Evolutionary conservation across 2,329 filamentous ascomycete species (phyloP).

Genomic region (Ilyonectria destructans): DNA sequence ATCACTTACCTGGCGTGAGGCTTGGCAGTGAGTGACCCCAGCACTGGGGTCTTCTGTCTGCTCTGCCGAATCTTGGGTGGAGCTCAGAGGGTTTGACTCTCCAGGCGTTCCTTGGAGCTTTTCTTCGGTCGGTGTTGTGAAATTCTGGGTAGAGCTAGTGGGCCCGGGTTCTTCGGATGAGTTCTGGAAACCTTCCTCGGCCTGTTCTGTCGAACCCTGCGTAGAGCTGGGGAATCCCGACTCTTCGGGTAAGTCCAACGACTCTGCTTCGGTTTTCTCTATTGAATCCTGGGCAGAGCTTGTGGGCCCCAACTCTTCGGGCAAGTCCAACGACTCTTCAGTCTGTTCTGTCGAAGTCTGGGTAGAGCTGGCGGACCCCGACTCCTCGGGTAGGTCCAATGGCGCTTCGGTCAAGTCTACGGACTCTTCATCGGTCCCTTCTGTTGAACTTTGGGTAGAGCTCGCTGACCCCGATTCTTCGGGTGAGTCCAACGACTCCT

Average conservation of each 20-base stretch:
- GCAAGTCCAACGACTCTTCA: neutral
- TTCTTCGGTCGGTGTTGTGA: neutral
- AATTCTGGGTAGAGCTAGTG: neutral
- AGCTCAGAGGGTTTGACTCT: neutral
- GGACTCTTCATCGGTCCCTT: neutral
- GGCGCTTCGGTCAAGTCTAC: neutral
- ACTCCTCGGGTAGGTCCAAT: neutral
- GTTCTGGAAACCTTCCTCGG: neutral
- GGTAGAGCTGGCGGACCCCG: neutral
- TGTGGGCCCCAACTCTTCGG: neutral
- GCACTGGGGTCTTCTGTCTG: neutral
- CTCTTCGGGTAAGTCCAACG: neutral
- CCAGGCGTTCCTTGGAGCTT: neutral
- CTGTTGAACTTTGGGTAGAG: neutral
- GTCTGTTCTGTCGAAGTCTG: neutral
- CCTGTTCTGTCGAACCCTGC: neutral
- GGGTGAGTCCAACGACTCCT: neutral
- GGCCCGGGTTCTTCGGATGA: neutral
- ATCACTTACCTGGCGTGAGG: conserved; percentile 5
- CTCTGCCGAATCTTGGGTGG: conserved; percentile 1
- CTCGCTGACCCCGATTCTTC: neutral
- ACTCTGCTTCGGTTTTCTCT: neutral
- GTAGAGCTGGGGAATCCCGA: neutral
- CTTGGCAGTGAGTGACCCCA: neutral
- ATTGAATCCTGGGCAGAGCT: neutral